Evolutionary conservation across 164 flowering plant genomes (phyloP).

Genomic region (Stephania yunnanensis): DNA sequence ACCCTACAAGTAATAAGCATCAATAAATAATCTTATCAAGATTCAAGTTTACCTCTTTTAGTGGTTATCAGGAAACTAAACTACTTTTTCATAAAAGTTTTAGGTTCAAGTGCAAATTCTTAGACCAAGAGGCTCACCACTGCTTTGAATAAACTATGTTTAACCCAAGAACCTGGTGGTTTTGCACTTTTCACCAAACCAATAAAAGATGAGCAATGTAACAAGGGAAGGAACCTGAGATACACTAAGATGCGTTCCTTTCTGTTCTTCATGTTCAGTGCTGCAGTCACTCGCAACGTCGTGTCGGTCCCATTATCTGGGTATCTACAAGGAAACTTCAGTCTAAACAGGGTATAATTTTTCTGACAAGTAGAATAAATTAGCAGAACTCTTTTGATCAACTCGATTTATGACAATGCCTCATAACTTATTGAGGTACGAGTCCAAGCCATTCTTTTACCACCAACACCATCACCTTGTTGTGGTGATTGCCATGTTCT

Average conservation of each 20-base stretch:
- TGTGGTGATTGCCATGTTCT: neutral
- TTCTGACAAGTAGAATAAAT: neutral
- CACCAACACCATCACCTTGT: neutral
- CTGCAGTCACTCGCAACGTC: neutral
- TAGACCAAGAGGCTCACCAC: neutral
- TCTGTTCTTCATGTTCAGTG: neutral
- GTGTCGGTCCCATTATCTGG: neutral
- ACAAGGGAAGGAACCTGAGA: neutral
- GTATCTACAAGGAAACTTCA: neutral
- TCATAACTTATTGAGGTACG: neutral
- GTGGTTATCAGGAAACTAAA: neutral
- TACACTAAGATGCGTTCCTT: neutral
- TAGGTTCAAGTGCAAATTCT: slow-evolving; percentile 10
- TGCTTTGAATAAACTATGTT: slow-evolving; percentile 15
- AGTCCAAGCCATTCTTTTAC: neutral
- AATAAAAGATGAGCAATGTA: neutral
- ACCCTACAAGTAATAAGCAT: slow-evolving; percentile 1
- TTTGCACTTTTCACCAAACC: slow-evolving; percentile 18
- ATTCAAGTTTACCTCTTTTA: neutral
- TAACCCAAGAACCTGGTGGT: slow-evolving; percentile 18
- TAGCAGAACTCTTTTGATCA: neutral
- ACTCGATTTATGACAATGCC: neutral
- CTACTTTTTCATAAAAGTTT: slow-evolving; percentile 7
- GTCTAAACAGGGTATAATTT: neutral
- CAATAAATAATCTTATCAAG: neutral